Conservation (phyloP, 441 rosid genomes). For the Arabidopsis lyrata region DNA sequence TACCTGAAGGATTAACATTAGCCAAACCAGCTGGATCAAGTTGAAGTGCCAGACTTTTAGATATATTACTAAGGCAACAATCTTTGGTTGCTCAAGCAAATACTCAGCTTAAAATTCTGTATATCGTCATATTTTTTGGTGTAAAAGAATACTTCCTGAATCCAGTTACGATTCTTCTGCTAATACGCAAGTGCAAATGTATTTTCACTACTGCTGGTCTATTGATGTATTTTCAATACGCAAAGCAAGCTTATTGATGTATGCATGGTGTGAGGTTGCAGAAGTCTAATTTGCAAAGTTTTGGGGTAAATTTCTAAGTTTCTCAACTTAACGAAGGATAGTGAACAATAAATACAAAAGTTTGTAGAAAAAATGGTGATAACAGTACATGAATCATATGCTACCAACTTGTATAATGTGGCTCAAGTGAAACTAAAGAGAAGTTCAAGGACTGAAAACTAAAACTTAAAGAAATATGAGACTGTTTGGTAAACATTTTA, state of each 20-base stretch:
- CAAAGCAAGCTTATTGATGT: conserved; percentile 23
- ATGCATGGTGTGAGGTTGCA: neutral
- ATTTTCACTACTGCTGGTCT: neutral
- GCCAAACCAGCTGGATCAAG: conserved; percentile 53
- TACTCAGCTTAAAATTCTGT: conserved; percentile 39
- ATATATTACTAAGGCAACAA: conserved; percentile 28
- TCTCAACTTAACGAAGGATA: neutral
- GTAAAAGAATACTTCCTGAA: conserved; percentile 29
- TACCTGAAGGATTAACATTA: conserved; percentile 65
- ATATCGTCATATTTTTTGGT: conserved; percentile 38
- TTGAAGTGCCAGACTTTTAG: conserved; percentile 25
- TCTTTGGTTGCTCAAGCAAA: conserved; percentile 38
- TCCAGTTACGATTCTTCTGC: conserved; percentile 11
- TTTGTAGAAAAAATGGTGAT: neutral
- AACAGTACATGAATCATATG: neutral
- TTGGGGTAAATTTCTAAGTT: neutral
- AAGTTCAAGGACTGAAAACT: neutral
- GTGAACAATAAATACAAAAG: neutral
- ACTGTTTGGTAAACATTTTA: conserved; percentile 3
- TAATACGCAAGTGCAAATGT: conserved; percentile 24
- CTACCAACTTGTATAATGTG: neutral
- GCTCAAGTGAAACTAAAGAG: neutral
- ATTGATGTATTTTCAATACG: too few relatives aligned
- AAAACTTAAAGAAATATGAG: conserved; percentile 1
- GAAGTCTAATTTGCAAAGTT: neutral